These are phyloP conservation scores for Singerocomus rubriflavus DNA, from an alignment of 1,284 basidiomycete species.

Conservation along the genomic window DNA sequence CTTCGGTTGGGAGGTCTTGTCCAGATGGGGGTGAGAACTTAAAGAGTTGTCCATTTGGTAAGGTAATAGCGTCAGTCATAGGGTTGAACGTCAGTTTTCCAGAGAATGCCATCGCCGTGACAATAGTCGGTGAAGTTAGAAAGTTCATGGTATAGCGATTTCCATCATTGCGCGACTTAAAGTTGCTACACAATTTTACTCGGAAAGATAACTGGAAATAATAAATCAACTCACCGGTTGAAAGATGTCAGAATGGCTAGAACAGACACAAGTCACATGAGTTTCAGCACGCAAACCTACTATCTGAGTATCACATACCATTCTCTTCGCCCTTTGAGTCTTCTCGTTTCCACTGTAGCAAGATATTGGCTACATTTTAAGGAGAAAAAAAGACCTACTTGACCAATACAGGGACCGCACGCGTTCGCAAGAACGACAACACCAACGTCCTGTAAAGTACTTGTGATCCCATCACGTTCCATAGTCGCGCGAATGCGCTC, in stretches of 20 bases:
- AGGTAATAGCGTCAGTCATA: constrained; percentile 75
- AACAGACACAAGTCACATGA: constrained; percentile 2
- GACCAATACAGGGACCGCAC: constrained; percentile 98
- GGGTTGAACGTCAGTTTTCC: constrained; percentile 96
- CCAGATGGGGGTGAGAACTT: constrained; percentile 85
- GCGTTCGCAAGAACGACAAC: constrained; percentile 95
- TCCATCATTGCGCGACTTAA: constrained; percentile 97
- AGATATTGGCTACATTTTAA: constrained; percentile 1
- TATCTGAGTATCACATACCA: constrained; percentile 45
- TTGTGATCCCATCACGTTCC: constrained; percentile 89
- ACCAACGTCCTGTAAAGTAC: constrained; percentile 80
- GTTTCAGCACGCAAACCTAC: constrained; percentile 1
- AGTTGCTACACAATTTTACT: constrained; percentile 55
- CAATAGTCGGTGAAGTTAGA: constrained; percentile 94
- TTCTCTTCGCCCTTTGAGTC: constrained; percentile 92
- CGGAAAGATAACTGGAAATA: background rate
- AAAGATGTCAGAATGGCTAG: constrained; percentile 96
- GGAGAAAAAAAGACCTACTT: constrained; percentile 44
- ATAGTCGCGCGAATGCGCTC: constrained; percentile 98
- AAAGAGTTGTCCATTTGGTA: constrained; percentile 77
- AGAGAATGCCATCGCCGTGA: constrained; percentile 97
- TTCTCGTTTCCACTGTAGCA: constrained; percentile 83
- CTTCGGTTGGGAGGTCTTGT: constrained; percentile 78
- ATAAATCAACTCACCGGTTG: constrained; percentile 62
- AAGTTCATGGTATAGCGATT: constrained; percentile 98